phyloP scores from a whole-genome alignment of 352 stramenopile species.

The Phytopythium sindhum region DNA sequence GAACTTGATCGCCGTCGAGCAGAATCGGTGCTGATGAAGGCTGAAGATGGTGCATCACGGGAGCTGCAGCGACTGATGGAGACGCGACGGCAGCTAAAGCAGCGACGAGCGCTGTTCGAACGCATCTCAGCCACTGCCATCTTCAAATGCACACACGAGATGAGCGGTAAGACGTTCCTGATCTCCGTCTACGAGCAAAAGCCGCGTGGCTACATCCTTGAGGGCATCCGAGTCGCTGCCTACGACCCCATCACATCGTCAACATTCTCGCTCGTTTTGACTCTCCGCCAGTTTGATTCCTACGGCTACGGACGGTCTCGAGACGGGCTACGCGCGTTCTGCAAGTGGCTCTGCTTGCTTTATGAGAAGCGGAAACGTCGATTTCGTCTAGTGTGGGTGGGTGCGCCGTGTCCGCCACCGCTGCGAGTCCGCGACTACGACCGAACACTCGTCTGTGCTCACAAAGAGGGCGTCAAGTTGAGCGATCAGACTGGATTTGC shows the following conservation, averaged over 20 bases:
- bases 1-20: constrained; percentile 28
- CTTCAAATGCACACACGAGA: constrained; percentile 36
- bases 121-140: constrained; percentile 20
- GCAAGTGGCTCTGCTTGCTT: constrained; percentile 55
- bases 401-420: constrained; percentile 43
- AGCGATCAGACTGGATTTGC: constrained; percentile 6
- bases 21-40: constrained; percentile 51
- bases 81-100: constrained; percentile 9
- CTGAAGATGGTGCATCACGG: constrained; percentile 31
- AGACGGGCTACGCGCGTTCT: constrained; percentile 40
- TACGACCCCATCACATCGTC: constrained; percentile 45
- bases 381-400: constrained; percentile 58
- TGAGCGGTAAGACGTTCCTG: constrained; percentile 42
- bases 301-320: constrained; percentile 47
- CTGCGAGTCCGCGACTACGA: constrained; percentile 55
- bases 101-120: constrained; percentile 17
- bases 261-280: constrained; percentile 33
- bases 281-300: constrained; percentile 39
- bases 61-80: constrained; percentile 20
- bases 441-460: constrained; percentile 40
- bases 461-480: constrained; percentile 54
- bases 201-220: constrained; percentile 39
- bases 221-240: constrained; percentile 48
- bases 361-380: constrained; percentile 50
- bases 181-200: constrained; percentile 37